Evolutionary conservation across 2,329 filamentous ascomycete genomes (phyloP).

Genomic region (Xylaria hypoxylon): DNA sequence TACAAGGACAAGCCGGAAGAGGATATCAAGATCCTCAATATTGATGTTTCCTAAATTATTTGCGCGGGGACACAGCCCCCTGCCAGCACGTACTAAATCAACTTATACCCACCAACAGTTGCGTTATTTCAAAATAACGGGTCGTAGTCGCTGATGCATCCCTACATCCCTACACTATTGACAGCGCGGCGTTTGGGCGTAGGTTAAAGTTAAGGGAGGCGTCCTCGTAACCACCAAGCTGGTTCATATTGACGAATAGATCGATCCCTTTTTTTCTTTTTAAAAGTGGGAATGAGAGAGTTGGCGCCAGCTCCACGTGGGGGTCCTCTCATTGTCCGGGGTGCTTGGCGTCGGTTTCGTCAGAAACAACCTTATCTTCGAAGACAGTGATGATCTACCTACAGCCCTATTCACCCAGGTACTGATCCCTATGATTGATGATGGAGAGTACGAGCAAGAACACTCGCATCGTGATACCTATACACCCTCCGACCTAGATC

Average conservation of each 20-base stretch:
- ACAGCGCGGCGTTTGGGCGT: constrained; percentile 21
- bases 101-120: constrained; percentile 20
- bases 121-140: constrained; percentile 23
- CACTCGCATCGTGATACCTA: constrained; percentile 16
- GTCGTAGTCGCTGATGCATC: constrained; percentile 9
- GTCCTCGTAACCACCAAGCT: constrained; percentile 27
- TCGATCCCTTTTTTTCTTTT: constrained; percentile 24
- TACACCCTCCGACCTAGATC: constrained; percentile 22
- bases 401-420: constrained; percentile 13
- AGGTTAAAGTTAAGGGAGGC: constrained; percentile 27
- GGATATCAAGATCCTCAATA: constrained; percentile 97
- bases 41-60: constrained; percentile 66
- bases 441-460: constrained; percentile 15
- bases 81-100: constrained; percentile 22
- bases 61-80: constrained; percentile 17
- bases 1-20: constrained; percentile 94
- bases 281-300: constrained; percentile 29
- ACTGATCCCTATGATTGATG: background rate
- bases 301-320: constrained; percentile 35
- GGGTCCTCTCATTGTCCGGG: constrained; percentile 29
- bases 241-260: constrained; percentile 27
- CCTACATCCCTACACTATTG: constrained; percentile 8
- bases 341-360: constrained; percentile 33
- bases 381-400: constrained; percentile 16
- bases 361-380: constrained; percentile 35